phyloP scores from a whole-genome alignment of 371 early-diverging fungal genomes.

The Apophysomyces ossiformis region DNA sequence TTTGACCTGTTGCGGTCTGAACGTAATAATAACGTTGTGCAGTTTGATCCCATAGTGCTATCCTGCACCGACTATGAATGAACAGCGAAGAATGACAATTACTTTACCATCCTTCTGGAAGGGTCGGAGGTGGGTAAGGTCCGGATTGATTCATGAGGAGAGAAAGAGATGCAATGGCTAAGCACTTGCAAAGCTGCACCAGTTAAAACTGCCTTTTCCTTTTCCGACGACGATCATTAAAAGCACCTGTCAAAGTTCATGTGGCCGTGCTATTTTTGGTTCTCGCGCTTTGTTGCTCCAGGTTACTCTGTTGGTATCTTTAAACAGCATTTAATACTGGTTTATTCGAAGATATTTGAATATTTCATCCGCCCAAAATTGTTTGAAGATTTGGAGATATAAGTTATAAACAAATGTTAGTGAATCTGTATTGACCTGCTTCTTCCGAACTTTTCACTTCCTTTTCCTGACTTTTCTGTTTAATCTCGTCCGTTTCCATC shows the following conservation, averaged over 20 bases:
- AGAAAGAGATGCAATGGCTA: background rate
- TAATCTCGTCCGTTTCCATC: background rate
- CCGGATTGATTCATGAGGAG: slow-evolving; percentile 1
- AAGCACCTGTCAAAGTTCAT: no score
- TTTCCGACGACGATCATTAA: no score
- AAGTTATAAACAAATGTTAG: no score
- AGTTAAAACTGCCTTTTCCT: background rate
- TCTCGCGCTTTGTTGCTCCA: no score
- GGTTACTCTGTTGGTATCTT: no score
- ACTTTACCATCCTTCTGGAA: slow-evolving; percentile 2
- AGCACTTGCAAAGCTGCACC: background rate
- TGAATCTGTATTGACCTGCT: no score
- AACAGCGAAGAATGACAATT: background rate
- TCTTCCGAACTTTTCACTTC: no score
- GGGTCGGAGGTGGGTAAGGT: background rate
- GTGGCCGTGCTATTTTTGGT: no score
- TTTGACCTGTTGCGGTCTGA: slow-evolving; percentile 38
- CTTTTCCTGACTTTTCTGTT: background rate
- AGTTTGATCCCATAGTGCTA: slow-evolving; percentile 45
- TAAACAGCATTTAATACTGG: no score
- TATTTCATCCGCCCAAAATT: no score
- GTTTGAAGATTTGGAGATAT: no score
- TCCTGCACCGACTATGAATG: slow-evolving; percentile 23
- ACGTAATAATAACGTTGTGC: slow-evolving; percentile 43
- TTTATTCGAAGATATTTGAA: no score